Base-by-base conservation (phyloP, 2,329 filamentous ascomycete species). In the Alternaria sp. region DNA sequence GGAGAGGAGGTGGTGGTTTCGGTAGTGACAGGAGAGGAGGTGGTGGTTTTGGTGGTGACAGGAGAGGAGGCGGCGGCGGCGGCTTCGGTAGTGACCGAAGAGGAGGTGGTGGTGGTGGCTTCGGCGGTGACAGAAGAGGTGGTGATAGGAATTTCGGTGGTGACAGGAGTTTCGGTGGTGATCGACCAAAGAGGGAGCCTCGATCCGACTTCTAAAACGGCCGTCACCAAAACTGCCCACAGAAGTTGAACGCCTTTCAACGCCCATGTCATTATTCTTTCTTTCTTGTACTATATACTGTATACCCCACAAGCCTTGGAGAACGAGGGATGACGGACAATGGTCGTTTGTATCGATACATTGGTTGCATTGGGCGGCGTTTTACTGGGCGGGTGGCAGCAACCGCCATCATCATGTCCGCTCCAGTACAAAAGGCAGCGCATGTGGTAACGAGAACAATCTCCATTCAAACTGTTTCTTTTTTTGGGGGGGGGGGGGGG, bases 271-370 rank as follows among this genome's bases (percentile, higher is more conserved):
- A 1, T 24, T 21, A 1, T 24, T 24, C 24, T 2, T 46, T 51
- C 21, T 26, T 56, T 60, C 50, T 59, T 66, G 61, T 66, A 66
- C 57, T 42, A 62, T 65, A 66, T 36, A 48, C 44, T 62, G 54
- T 64, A 64, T 60, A 64, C 61, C 56, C 17, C 24, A 28, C 36
- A 42, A 40, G 49, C 61, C 51, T 46, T 21, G 37, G 31, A 34
- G 5, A 36, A 48, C 31, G 44, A 48, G 21, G 44, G 21, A 48
- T 26, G 44, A 48, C 31, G 44, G 44, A 17, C 9, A 24, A 34
- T 48, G 44, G n/a, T 13, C 37, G 26, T 13, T 55, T 66, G 60
- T 65, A 49, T 61, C 51, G 62, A 63, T 61, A 59, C 5, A 37
- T 26, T 41, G 52, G 44, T 56, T 52, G 56, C 50, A 58, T 58